These are phyloP conservation scores for Voacanga thouarsii DNA, from an alignment of 257 asterid species.

Conservation along the genomic window DNA sequence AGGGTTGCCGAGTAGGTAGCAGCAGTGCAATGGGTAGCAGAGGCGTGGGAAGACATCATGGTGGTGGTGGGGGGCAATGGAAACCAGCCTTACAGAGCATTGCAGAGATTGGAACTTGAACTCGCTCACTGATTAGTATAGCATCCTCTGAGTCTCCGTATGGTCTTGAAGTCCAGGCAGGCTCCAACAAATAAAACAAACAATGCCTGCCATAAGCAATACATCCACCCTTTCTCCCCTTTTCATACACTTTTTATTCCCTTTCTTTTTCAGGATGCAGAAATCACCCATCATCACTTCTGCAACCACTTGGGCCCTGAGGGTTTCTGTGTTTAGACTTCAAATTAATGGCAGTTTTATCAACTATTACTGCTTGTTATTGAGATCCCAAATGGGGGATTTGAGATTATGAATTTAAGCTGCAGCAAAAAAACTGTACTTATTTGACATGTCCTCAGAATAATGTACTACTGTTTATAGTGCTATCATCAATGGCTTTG, in stretches of 20 bases:
- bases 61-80: slow-evolving; percentile 44
- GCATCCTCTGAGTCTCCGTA: not conserved
- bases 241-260: not conserved
- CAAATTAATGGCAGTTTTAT: too few relatives aligned
- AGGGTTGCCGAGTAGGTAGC: slow-evolving; percentile 7
- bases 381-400: too few relatives aligned
- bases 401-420: too few relatives aligned
- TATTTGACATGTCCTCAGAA: not conserved
- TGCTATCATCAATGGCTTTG: not conserved
- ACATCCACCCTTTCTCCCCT: not conserved
- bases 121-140: slow-evolving; percentile 1
- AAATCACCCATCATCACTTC: not conserved
- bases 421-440: too few relatives aligned
- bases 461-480: not conserved
- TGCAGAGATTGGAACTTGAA: slow-evolving; percentile 50
- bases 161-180: not conserved
- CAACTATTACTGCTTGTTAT: too few relatives aligned
- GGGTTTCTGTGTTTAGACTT: not conserved
- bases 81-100: slow-evolving; percentile 56
- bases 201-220: not conserved
- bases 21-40: not conserved
- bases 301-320: not conserved
- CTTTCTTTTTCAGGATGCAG: not conserved
- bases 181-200: not conserved
- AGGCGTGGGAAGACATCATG: slow-evolving; percentile 25